Evolutionary conservation across 2,329 filamentous ascomycete genomes (phyloP).

Genomic region (Ceratocystiopsis sp.): DNA sequence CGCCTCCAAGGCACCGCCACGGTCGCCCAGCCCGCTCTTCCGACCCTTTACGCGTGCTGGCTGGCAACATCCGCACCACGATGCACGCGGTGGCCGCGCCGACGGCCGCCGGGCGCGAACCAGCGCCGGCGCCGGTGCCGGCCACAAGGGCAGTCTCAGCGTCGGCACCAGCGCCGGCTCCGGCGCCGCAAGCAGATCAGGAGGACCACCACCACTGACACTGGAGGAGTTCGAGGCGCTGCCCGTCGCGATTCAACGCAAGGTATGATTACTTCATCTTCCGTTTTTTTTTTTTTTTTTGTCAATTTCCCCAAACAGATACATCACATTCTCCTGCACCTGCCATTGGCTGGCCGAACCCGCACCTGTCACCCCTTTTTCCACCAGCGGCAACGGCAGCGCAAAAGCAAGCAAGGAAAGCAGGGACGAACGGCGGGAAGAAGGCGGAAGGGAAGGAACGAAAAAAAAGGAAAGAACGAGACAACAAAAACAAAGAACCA

Average conservation of each 20-base stretch:
- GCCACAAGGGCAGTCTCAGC: conserved; percentile 2
- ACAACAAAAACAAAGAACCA: background rate
- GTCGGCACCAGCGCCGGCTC: conserved; percentile 4
- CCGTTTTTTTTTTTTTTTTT: background rate
- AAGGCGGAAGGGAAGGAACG: background rate
- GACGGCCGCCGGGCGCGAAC: background rate
- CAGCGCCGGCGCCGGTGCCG: conserved; percentile 3
- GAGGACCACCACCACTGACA: conserved; percentile 17
- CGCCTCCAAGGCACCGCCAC: background rate
- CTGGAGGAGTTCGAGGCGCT: conserved; percentile 32
- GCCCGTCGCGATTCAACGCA: conserved; percentile 31
- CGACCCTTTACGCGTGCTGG: conserved; percentile 3
- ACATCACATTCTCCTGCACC: too few relatives aligned
- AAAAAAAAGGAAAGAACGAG: background rate
- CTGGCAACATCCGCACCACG: conserved; percentile 1
- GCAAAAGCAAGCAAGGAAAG: background rate
- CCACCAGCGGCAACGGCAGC: background rate
- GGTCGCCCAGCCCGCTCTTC: conserved; percentile 5
- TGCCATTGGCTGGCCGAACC: too few relatives aligned
- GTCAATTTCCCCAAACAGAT: too few relatives aligned
- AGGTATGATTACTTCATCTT: conserved; percentile 19
- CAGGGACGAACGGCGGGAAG: background rate
- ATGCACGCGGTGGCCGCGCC: background rate
- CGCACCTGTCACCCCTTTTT: too few relatives aligned
- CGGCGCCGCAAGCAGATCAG: conserved; percentile 1